phyloP scores from a whole-genome alignment of 306 rosid species.

The Lathyrus oleraceus region DNA sequence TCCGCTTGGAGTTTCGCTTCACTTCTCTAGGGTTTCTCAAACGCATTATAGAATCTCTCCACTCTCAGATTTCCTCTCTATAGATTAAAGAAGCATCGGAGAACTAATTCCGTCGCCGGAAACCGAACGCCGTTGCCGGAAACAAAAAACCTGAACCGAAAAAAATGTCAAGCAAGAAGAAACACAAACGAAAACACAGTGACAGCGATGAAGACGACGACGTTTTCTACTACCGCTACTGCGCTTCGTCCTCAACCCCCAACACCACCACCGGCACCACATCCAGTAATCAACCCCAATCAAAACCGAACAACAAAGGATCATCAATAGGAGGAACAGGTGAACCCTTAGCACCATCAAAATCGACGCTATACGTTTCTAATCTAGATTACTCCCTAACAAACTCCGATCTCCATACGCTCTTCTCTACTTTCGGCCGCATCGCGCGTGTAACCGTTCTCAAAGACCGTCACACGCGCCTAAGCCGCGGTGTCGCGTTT shows the following conservation, averaged over 20 bases:
- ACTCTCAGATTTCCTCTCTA: not conserved
- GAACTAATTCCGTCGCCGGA: not conserved
- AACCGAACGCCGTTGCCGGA: not conserved
- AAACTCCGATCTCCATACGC: too few relatives aligned
- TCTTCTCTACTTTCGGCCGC: too few relatives aligned
- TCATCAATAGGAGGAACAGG: too few relatives aligned
- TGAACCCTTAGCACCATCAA: too few relatives aligned
- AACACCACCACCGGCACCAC: not conserved
- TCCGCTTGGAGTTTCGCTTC: too few relatives aligned
- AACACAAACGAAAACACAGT: not conserved
- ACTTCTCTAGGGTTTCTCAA: not conserved
- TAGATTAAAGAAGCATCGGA: not conserved
- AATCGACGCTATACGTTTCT: too few relatives aligned
- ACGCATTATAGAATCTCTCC: not conserved
- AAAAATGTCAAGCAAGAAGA: not conserved
- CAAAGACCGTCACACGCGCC: too few relatives aligned
- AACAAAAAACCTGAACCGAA: not conserved
- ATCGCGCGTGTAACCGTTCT: too few relatives aligned
- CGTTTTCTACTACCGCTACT: slow-evolving; percentile 69
- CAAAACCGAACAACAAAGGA: too few relatives aligned
- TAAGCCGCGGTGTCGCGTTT: too few relatives aligned
- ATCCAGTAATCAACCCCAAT: too few relatives aligned
- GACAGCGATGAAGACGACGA: slow-evolving; percentile 73
- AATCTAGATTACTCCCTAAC: too few relatives aligned
- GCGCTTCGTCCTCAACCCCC: slow-evolving; percentile 29